These are phyloP conservation scores for Solanum clarkiae DNA, from an alignment of 257 asterid species.

Conservation along the genomic window DNA sequence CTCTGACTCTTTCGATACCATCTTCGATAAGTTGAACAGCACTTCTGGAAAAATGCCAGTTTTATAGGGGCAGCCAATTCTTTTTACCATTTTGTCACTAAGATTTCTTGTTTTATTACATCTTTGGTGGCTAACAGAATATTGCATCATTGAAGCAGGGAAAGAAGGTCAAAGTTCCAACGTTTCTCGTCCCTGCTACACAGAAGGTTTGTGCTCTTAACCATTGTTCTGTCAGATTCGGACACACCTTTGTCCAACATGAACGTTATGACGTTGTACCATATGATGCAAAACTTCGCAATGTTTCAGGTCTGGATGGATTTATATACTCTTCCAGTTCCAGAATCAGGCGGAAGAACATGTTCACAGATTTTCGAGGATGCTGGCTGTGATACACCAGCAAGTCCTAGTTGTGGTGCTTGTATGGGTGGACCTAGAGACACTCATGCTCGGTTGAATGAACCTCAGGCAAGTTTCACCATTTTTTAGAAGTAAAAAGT, in stretches of 20 bases:
- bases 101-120: neutral
- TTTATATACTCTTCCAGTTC: slow-evolving; percentile 66
- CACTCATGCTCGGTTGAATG: slow-evolving; percentile 71
- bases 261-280: neutral
- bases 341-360: slow-evolving; percentile 85
- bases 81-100: neutral
- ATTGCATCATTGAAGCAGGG: slow-evolving; percentile 34
- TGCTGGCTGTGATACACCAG: slow-evolving; percentile 92
- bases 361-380: slow-evolving; percentile 93
- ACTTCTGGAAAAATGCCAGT: neutral
- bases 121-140: neutral
- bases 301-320: slow-evolving; percentile 90
- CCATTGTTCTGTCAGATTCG: neutral
- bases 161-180: slow-evolving; percentile 87
- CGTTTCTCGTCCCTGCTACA: slow-evolving; percentile 89
- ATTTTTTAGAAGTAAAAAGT: neutral
- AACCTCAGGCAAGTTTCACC: slow-evolving; percentile 54
- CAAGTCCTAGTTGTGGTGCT: slow-evolving; percentile 97
- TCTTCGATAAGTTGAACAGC: neutral
- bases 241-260: neutral
- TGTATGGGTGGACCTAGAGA: slow-evolving; percentile 64
- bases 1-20: neutral
- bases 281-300: neutral
- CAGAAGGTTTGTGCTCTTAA: slow-evolving; percentile 56
- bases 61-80: neutral